These are phyloP conservation scores for Kwoniella botswanensis DNA, from an alignment of 768 basidiomycete species.

Conservation along the genomic window DNA sequence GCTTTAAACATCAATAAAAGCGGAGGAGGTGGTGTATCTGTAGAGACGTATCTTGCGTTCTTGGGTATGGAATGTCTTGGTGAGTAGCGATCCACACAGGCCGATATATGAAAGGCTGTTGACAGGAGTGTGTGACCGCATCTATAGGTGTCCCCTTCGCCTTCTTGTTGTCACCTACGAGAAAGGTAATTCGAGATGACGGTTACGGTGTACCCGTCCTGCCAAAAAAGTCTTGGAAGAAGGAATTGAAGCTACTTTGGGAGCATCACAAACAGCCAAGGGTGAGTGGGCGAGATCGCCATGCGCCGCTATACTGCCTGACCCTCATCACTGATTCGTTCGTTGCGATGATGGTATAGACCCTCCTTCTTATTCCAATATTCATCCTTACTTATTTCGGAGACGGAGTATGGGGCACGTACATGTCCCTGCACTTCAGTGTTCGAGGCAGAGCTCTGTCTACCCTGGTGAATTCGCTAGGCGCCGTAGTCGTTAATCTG, in stretches of 20 bases:
- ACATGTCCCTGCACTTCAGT: constrained; percentile 11
- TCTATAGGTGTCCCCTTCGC: constrained; percentile 3
- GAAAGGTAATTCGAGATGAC: constrained; percentile 11
- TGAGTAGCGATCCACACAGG: background rate
- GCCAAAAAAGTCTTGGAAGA: constrained; percentile 7
- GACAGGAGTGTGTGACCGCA: background rate
- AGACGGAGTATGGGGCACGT: constrained; percentile 17
- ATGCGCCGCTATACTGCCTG: too few species aligned
- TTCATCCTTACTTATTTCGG: constrained; percentile 17
- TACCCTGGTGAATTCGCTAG: background rate
- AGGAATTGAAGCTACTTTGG: constrained; percentile 7
- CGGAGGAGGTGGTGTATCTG: constrained; percentile 13
- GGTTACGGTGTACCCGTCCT: constrained; percentile 6
- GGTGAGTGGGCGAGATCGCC: background rate
- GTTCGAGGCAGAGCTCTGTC: constrained; percentile 16
- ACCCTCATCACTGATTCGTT: background rate
- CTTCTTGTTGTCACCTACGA: constrained; percentile 4
- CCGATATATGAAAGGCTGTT: background rate
- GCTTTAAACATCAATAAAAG: background rate
- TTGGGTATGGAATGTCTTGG: constrained; percentile 13
- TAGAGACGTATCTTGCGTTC: constrained; percentile 12
- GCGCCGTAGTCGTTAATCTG: background rate
- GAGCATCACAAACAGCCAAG: constrained; percentile 17
- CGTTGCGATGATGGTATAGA: background rate
- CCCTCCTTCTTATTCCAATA: constrained; percentile 11